Conservation (phyloP, 768 basidiomycete species). For the Hygrocybe punicea region DNA sequence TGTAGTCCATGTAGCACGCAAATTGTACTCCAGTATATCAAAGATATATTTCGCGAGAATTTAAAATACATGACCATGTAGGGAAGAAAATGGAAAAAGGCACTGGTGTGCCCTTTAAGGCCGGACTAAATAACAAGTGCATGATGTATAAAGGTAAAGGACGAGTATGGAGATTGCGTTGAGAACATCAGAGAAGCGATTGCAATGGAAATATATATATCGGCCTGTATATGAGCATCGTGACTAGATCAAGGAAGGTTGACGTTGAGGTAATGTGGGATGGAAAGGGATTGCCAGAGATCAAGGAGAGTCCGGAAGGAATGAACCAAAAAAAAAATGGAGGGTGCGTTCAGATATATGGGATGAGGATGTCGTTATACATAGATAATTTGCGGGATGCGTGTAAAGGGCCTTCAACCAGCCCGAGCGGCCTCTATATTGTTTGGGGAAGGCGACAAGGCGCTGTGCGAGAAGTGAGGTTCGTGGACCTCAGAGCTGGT, state of each 20-base stretch:
- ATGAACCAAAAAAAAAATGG: conserved; percentile 19
- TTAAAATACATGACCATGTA: conserved; percentile 25
- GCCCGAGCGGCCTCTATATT: conserved; percentile 49
- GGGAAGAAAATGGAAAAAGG: conserved; percentile 22
- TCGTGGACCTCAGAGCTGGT: conserved; percentile 16
- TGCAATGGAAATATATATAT: conserved; percentile 7
- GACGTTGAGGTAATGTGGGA: conserved; percentile 4
- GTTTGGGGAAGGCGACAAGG: conserved; percentile 31
- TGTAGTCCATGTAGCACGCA: background rate
- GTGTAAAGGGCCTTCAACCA: conserved; percentile 29
- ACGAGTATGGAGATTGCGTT: conserved; percentile 14
- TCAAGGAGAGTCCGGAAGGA: conserved; percentile 8
- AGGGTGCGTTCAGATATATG: conserved; percentile 15
- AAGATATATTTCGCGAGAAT: too few relatives aligned
- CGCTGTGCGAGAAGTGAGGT: conserved; percentile 34
- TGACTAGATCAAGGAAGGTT: conserved; percentile 13
- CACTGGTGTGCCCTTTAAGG: conserved; percentile 13
- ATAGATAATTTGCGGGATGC: conserved; percentile 31
- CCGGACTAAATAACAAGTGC: conserved; percentile 14
- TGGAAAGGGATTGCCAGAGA: conserved; percentile 25
- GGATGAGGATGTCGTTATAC: conserved; percentile 24
- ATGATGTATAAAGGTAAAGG: conserved; percentile 10
- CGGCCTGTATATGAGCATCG: conserved; percentile 1
- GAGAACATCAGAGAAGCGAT: conserved; percentile 10
- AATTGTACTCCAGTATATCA: too few relatives aligned